Percentiles rank a stretch among this genome's conserved stretches.
phyloP scores from a whole-genome alignment of 805 yeast genomes.

The Ogataea polymorpha region DNA sequence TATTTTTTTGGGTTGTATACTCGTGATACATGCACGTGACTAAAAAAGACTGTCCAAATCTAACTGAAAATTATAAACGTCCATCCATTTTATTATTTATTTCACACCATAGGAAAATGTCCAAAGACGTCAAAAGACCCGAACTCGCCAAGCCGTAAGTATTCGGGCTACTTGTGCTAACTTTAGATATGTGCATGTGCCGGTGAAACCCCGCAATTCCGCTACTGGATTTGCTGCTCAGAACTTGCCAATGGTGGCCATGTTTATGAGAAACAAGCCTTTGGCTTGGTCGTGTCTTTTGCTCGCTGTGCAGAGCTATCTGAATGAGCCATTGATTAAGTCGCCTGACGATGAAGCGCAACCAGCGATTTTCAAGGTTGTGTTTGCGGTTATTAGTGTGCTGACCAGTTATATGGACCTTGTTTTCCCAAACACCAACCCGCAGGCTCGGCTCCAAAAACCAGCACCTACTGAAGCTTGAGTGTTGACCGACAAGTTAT shows the following conservation, averaged over 20 bases:
- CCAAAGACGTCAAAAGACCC: constrained; percentile 30
- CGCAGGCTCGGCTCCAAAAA: constrained; percentile 27
- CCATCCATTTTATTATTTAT: constrained; percentile 1
- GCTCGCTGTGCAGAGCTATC: constrained; percentile 47
- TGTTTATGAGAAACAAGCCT: constrained; percentile 56
- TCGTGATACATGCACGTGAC: constrained; percentile 4
- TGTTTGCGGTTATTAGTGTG: constrained; percentile 46
- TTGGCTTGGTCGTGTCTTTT: constrained; percentile 55
- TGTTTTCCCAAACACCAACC: constrained; percentile 43
- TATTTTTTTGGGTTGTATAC: not conserved
- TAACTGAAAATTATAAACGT: not conserved
- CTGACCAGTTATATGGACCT: constrained; percentile 50
- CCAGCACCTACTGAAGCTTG: not conserved
- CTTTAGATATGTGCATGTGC: constrained; percentile 44
- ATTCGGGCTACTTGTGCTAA: constrained; percentile 1
- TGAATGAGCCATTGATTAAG: constrained; percentile 36
- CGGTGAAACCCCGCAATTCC: constrained; percentile 43
- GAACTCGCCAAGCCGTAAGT: constrained; percentile 30
- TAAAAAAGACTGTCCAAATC: not conserved
- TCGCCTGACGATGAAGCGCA: constrained; percentile 33
- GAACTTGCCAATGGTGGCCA: constrained; percentile 60
- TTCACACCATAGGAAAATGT: constrained; percentile 14
- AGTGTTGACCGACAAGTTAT: too few relatives aligned
- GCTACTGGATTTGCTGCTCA: constrained; percentile 48
- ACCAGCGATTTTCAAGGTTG: constrained; percentile 45